Evolutionary conservation across 1,284 basidiomycete genomes (phyloP), one percentile per base, ranked within the genome.

Genomic region (Pholiota adiposa): DNA sequence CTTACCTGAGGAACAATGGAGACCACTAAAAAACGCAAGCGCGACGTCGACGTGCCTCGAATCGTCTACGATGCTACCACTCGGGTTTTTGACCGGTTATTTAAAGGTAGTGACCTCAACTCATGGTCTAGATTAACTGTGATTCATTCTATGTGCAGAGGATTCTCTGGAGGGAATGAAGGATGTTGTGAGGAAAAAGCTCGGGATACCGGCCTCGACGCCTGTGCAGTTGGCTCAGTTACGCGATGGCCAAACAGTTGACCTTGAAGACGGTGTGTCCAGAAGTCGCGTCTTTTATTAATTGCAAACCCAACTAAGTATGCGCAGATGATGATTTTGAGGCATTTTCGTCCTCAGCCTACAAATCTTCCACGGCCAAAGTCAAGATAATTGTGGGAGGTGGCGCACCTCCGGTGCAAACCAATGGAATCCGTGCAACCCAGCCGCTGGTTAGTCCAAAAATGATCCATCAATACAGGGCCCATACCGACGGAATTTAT

Each of bases 251-350:
- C 75, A 73, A 60, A 68, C 71, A 16, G 81, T 92, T 48, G 87
- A 89, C 69, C 77, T 93, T 25, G 89, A 90, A 52, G 90, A 92
- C 68, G 88, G 90, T 90, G 66, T 62, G 80, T 67, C 25, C 44
- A 56, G 9, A 23, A 46, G 46, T 27, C 48, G 55, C 50, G 46
- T 40, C 21, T 38, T 51, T 55, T 18, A n/a, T 38, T 4, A 4
- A 16, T 38, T 18, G 31, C 40, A 19, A 34, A 33, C 48, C 44
- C 19, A 31, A 52, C 41, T 46, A 60, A 27, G 63, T 21, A 11
- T 7, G 6, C 43, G 19, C 34, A 92, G 90, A 90, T 49, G 90
- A 89, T 50, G 90, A 92, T 70, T 92, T 91, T 62, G 86, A 87
- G 54, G 90, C 89, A 1, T 89, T 92, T 70, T 72, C 76, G 59